phyloP scores from a whole-genome alignment of 805 yeast species.

The Wickerhamiella kurtzmanii region DNA sequence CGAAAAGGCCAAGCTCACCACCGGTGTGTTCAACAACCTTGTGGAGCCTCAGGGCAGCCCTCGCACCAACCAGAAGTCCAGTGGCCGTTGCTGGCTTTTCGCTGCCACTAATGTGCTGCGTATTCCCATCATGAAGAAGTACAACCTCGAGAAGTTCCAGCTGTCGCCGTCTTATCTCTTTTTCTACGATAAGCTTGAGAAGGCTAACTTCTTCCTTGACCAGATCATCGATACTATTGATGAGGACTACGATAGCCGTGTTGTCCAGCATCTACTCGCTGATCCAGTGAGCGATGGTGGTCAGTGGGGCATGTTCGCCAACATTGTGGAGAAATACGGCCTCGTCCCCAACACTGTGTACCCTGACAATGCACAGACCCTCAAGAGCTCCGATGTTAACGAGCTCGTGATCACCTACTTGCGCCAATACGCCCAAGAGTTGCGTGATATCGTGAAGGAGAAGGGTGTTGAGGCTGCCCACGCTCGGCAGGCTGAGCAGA shows the following conservation, averaged over 20 bases:
- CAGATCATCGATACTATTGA: slow-evolving; percentile 54
- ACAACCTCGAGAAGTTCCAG: slow-evolving; percentile 55
- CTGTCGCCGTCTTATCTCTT: slow-evolving; percentile 66
- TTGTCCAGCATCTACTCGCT: slow-evolving; percentile 48
- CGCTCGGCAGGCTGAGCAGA: slow-evolving; percentile 30
- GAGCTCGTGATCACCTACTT: slow-evolving; percentile 51
- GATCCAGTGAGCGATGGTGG: slow-evolving; percentile 78
- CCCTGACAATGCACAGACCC: slow-evolving; percentile 53
- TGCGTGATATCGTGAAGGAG: slow-evolving; percentile 37
- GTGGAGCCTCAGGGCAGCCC: slow-evolving; percentile 45
- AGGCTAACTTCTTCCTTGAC: slow-evolving; percentile 67
- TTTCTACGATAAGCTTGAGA: slow-evolving; percentile 78
- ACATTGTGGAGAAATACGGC: slow-evolving; percentile 68
- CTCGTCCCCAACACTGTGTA: slow-evolving; percentile 58
- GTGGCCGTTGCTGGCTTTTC: slow-evolving; percentile 84
- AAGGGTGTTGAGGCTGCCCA: slow-evolving; percentile 30
- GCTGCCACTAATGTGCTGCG: slow-evolving; percentile 69
- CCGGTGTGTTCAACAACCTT: slow-evolving; percentile 31
- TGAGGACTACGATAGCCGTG: slow-evolving; percentile 54
- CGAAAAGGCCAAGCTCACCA: slow-evolving; percentile 14
- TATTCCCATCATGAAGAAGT: slow-evolving; percentile 43
- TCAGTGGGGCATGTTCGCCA: slow-evolving; percentile 72
- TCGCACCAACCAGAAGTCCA: slow-evolving; percentile 55
- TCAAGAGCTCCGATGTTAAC: slow-evolving; percentile 41
- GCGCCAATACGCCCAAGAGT: slow-evolving; percentile 61